Base-by-base conservation (phyloP, 306 rosid genomes). In the Lagenaria siceraria region DNA sequence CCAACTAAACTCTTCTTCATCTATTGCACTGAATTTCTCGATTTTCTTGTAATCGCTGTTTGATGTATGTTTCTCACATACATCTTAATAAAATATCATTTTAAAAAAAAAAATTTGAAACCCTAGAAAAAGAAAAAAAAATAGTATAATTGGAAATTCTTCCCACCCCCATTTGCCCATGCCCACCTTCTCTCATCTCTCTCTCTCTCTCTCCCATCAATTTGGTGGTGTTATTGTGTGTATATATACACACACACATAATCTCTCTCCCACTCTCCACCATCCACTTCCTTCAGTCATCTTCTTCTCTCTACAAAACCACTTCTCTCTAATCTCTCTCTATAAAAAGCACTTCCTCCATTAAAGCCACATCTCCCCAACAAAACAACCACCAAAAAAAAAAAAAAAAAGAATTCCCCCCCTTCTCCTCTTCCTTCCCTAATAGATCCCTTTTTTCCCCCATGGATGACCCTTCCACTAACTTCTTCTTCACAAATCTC, bases 201-300 rank as follows among this genome's bases (percentile, higher is more conserved):
- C 49, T 54, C 24, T 25, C 10, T 51, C 55, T 5, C 53, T 51
- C 64, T 15, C 54, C 54, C 54, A 25, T 49, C 60, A 25, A 48
- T 48, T 72, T 72, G 40, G 40, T 72, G 76, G 10, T 24, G 52
- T 70, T 70, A 22, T 46, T 43, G 38, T 24, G 7, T 65, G 10
- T 68, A n/a, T 36, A 33, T 60, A 62, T 3, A 62, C 6, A 61
- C 6, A 61, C 42, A 29, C n/a, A 62, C 21, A 62, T 49, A 46
- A 70, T 70, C 59, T 55, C 69, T 56, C 81, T 58, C 61, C 84
- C 72, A 52, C 85, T 86, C 83, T 83, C 80, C 88, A 90, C 95
- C 95, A 87, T 85, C 81, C 95, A 89, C 96, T 86, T 55, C 81
- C 93, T 88, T 89, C 89, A 82, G 96, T 86, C 90, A 89, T 91